Conservation (phyloP, 2,329 filamentous ascomycete species). For the Aspergillus sp. region DNA sequence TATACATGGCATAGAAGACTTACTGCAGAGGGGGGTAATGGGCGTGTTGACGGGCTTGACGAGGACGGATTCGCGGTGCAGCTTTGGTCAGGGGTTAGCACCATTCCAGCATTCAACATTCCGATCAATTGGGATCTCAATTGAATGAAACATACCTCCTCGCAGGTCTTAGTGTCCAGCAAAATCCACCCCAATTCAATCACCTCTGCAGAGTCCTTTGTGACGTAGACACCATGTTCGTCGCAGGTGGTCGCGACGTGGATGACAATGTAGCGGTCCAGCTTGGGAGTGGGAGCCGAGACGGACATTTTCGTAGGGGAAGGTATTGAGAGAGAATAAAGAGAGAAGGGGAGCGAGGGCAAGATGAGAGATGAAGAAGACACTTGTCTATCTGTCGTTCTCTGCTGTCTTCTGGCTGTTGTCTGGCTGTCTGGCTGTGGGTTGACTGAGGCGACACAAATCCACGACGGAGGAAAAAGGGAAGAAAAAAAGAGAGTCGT, state of each 20-base stretch:
- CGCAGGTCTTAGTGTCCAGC: slow-evolving; percentile 80
- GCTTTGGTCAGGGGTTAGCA: slow-evolving; percentile 46
- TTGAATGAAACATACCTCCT: slow-evolving; percentile 62
- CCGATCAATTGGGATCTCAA: no score
- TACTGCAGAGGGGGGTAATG: slow-evolving; percentile 97
- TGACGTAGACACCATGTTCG: slow-evolving; percentile 98
- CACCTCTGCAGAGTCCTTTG: slow-evolving; percentile 97
- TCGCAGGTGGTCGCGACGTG: slow-evolving; percentile 98
- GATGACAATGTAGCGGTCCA: slow-evolving; percentile 96
- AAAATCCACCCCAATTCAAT: slow-evolving; percentile 99
- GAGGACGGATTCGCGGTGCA: slow-evolving; percentile 90
- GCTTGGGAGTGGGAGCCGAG: slow-evolving; percentile 56
- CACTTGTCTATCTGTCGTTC: background rate
- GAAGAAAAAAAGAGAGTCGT: background rate
- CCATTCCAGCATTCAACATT: background rate
- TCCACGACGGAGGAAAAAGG: background rate
- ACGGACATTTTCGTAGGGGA: slow-evolving; percentile 35
- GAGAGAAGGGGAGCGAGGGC: slow-evolving; percentile 10
- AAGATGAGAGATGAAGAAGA: background rate
- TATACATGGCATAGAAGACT: slow-evolving; percentile 40
- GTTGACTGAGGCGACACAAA: background rate
- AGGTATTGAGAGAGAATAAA: slow-evolving; percentile 13
- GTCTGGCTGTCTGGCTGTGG: no score
- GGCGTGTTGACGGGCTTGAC: slow-evolving; percentile 98
- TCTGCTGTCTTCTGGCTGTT: no score